Evolutionary conservation across 2,329 filamentous ascomycete species (phyloP), one percentile per base, ranked within the genome.

Genomic region (Fusarium beomiforme): DNA sequence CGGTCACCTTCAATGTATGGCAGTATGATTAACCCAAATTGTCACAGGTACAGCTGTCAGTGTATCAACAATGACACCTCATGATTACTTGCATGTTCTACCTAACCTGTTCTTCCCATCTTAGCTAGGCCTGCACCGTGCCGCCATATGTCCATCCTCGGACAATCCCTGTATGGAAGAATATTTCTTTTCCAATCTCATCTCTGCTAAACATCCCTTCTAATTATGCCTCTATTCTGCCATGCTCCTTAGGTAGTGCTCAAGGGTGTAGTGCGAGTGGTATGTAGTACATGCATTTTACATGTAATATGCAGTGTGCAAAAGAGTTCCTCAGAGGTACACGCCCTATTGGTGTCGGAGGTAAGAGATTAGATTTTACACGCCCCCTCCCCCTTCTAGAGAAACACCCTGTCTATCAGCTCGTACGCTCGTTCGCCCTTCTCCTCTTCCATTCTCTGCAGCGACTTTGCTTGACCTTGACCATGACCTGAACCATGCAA

Each of bases 401-500:
- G 31, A 39, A 56, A 66, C 61, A 64, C 66, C 65, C 49, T 36
- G 50, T 58, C 51, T 49, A 29, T 29, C 26, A 29, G 26, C 26
- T 29, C 39, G 23, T 36, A 36, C 41, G 39, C 34, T 56, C 29
- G 29, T 24, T 56, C 53, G 55, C 51, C 47, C 58, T 49, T 67
- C 34, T 59, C 59, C 24, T 33, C 21, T 51, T 36, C 31, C 21
- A 50, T 21, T 49, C 29, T 49, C 46, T 50, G 29, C 16, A 51
- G 31, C 17, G 21, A 51, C 31, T 31, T 51, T 51, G 47, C 33
- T 37, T 51, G 36, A 23, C 55, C 26, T 54, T 63, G 61, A 37
- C 58, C 58, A 60, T 65, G 65, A 64, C 68, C 68, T 55, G 68
- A 65, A 65, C 33, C 43, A 65, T 64, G 51, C 36, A 46, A 57